A percentile compares a stretch with the other conserved stretches of the same genome.
phyloP scores from a whole-genome alignment of 2,329 filamentous ascomycete species.

The Calonectria pseudoturangicola region DNA sequence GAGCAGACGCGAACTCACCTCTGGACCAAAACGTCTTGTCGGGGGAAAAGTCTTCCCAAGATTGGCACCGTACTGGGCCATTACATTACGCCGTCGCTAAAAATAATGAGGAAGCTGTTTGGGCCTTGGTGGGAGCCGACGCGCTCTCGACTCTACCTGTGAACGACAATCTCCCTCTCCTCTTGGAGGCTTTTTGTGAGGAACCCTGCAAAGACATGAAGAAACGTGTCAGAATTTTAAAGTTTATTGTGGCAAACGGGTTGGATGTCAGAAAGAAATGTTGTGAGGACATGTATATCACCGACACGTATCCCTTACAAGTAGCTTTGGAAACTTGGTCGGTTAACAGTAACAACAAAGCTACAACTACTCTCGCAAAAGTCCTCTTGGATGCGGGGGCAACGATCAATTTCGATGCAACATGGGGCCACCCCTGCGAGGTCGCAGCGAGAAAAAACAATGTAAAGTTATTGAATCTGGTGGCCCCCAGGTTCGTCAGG shows the following conservation, averaged over 20 bases:
- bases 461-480: background rate
- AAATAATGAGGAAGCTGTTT: background rate
- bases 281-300: accelerated
- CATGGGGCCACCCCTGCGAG: background rate
- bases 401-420: background rate
- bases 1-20: background rate
- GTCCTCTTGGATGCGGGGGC: background rate
- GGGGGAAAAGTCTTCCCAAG: background rate
- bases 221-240: background rate
- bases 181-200: background rate
- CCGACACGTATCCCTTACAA: background rate
- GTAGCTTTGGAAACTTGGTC: background rate
- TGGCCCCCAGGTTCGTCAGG: background rate
- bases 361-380: background rate
- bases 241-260: background rate
- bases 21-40: background rate
- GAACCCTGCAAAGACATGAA: background rate
- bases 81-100: background rate
- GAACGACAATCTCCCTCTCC: too few species aligned
- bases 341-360: background rate
- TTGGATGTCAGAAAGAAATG: background rate
- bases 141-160: background rate
- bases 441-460: background rate
- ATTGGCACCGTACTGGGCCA: too few species aligned
- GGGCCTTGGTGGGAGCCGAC: background rate